These are phyloP conservation scores for Lentinula lateritia DNA, from an alignment of 768 basidiomycete genomes.

Conservation along the genomic window DNA sequence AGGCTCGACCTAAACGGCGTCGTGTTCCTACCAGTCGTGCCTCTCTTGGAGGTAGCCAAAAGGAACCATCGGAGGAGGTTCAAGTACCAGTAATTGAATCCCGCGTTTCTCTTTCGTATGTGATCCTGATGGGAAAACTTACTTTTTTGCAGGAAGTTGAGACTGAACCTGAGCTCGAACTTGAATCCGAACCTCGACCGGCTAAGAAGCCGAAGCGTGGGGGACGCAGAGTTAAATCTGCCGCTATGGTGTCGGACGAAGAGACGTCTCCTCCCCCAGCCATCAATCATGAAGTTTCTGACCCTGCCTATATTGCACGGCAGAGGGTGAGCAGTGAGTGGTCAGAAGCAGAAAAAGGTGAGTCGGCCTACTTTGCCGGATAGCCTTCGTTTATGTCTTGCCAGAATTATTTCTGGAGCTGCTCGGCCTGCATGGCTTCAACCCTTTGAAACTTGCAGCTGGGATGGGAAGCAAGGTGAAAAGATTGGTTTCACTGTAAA, in stretches of 20 bases:
- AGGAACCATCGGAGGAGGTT: not conserved
- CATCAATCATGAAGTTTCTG: slow-evolving; percentile 10
- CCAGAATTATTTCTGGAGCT: slow-evolving; percentile 49
- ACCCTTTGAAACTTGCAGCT: slow-evolving; percentile 66
- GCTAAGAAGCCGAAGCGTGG: slow-evolving; percentile 33
- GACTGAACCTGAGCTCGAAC: not conserved
- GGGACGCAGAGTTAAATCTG: slow-evolving; percentile 36
- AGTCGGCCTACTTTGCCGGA: slow-evolving; percentile 12
- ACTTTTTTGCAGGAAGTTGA: slow-evolving; percentile 12
- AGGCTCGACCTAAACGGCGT: slow-evolving; percentile 37
- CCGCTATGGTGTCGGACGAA: slow-evolving; percentile 28
- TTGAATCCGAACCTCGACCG: slow-evolving; percentile 29
- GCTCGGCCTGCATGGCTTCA: slow-evolving; percentile 55
- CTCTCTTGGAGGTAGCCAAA: slow-evolving; percentile 19
- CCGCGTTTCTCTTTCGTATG: too few species aligned
- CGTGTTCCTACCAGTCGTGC: slow-evolving; percentile 25
- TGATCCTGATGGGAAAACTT: not conserved
- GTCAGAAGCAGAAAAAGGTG: slow-evolving; percentile 66
- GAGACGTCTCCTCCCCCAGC: slow-evolving; percentile 20
- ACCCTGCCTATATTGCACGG: slow-evolving; percentile 21
- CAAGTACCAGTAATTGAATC: not conserved
- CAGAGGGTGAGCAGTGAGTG: slow-evolving; percentile 33
- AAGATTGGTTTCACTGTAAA: not conserved
- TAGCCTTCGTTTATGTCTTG: not conserved
- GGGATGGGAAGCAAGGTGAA: slow-evolving; percentile 59